Base-by-base conservation (phyloP, 371 early-diverging fungal species). In the Saksenaea vasiformis region DNA sequence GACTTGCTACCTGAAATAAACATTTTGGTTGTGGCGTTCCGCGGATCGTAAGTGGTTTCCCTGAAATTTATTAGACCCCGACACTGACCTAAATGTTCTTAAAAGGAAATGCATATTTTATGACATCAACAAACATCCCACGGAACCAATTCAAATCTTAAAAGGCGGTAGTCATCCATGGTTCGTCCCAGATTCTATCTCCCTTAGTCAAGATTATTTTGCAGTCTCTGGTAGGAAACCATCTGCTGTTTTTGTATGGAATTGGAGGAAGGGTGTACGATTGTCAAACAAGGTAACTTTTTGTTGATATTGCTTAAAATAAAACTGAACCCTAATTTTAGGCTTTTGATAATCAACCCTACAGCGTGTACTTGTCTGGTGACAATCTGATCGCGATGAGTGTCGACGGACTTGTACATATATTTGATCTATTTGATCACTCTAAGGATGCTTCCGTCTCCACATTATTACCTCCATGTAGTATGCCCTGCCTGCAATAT, bases 211-310 rank as follows among this genome's bases (percentile, higher is more conserved):
- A 47, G 75, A 80, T 53, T 77, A 78, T 55, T 78, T 80, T 73
- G 81, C 73, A 17, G 62, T 80, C 1, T 65, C 73, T 8, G 81
- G 81, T 1, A 67, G 81, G 37, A 78, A 78, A 24, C 81, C 81
- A 14, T 80, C 81, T 0, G 78, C 73, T 36, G 71, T 80, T 1
- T 80, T 76, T 70, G 68, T 80, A n/a, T 80, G 81, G 81, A 76
- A 80, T 54, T 80, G 81, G 81, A 47, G 78, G 36, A 80, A 80
- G 66, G 81, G 81, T 7, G 73, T 78, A 1, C 66, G 71, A 13
- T 61, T 80, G 58, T 65, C 72, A 13, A 73, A 71, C 53, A 73
- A 70, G 70, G 81, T 76, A 66, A 60, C 13, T 62, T 24, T 56
- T 57, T 39, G 28, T 27, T 58, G 24, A 22, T 36, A 19, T 22